phyloP scores from a whole-genome alignment of 768 basidiomycete genomes.

The Thelephora ganbajun region DNA sequence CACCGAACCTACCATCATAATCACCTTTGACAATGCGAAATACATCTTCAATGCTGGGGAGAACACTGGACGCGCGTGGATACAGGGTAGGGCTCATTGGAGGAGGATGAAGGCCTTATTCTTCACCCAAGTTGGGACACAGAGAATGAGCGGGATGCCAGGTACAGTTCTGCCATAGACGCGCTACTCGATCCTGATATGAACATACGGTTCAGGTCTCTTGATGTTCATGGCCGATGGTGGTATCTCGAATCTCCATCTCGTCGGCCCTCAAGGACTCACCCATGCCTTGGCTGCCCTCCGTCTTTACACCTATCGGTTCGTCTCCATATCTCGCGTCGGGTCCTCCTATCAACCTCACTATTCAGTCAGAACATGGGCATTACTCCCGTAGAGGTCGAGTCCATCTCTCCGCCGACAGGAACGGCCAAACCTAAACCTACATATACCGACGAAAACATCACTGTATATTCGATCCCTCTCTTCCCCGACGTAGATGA shows the following conservation, averaged over 20 bases:
- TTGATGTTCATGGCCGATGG: slow-evolving; percentile 74
- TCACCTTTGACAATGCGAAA: slow-evolving; percentile 65
- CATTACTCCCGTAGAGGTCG: slow-evolving; percentile 31
- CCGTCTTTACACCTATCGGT: slow-evolving; percentile 60
- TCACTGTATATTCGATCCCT: slow-evolving; percentile 53
- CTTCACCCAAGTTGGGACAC: slow-evolving; percentile 48
- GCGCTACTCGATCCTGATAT: neutral
- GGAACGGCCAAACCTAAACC: slow-evolving; percentile 22
- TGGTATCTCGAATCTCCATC: slow-evolving; percentile 35
- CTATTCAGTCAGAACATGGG: slow-evolving; percentile 33
- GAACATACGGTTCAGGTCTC: slow-evolving; percentile 32
- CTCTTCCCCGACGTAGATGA: slow-evolving; percentile 15
- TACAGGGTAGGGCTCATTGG: slow-evolving; percentile 54
- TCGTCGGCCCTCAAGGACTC: slow-evolving; percentile 67
- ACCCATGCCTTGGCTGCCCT: slow-evolving; percentile 57
- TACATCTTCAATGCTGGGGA: slow-evolving; percentile 87
- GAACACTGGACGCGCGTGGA: slow-evolving; percentile 59
- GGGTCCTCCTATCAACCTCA: neutral
- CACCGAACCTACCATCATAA: slow-evolving; percentile 64
- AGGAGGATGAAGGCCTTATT: slow-evolving; percentile 60
- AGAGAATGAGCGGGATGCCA: slow-evolving; percentile 56
- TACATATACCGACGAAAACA: slow-evolving; percentile 45
- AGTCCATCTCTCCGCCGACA: slow-evolving; percentile 13
- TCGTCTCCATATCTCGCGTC: slow-evolving; percentile 8
- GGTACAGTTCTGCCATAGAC: slow-evolving; percentile 30